Conservation (phyloP, 1,284 basidiomycete genomes). For the Tylopilus orsonianus region DNA sequence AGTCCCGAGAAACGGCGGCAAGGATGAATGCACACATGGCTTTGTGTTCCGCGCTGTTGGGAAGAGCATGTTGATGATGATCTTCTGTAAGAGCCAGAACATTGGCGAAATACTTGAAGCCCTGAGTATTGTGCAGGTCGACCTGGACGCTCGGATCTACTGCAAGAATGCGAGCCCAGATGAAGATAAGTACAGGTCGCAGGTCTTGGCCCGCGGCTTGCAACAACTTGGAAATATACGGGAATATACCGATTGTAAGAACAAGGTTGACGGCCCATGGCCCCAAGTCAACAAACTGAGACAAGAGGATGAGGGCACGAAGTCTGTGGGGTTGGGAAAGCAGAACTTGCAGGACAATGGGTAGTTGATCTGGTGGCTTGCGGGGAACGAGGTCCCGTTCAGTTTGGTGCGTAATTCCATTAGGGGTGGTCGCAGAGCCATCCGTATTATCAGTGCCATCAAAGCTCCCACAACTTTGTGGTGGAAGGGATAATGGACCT, state of each 20-base stretch:
- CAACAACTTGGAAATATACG: slow-evolving; percentile 95
- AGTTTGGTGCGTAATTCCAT: slow-evolving; percentile 14
- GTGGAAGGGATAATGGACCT: slow-evolving; percentile 71
- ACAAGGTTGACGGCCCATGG: slow-evolving; percentile 99
- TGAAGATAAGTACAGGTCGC: slow-evolving; percentile 97
- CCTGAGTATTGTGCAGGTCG: slow-evolving; percentile 84
- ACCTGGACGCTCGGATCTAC: slow-evolving; percentile 93
- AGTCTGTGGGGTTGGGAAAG: slow-evolving; percentile 96
- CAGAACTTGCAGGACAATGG: slow-evolving; percentile 95
- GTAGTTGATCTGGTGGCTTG: slow-evolving; percentile 94
- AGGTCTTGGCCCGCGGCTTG: slow-evolving; percentile 95
- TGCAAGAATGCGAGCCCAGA: slow-evolving; percentile 97
- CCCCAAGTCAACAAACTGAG: slow-evolving; percentile 96
- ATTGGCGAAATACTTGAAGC: slow-evolving; percentile 88
- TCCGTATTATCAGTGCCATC: slow-evolving; percentile 24
- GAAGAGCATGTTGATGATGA: slow-evolving; percentile 53
- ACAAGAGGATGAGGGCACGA: slow-evolving; percentile 93
- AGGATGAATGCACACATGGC: slow-evolving; percentile 99
- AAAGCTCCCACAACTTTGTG: slow-evolving; percentile 37
- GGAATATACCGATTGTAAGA: slow-evolving; percentile 98
- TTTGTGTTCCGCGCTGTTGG: slow-evolving; percentile 94
- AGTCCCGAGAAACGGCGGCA: slow-evolving; percentile 89
- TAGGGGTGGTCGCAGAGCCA: slow-evolving; percentile 3
- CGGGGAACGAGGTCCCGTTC: slow-evolving; percentile 73
- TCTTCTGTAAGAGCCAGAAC: slow-evolving; percentile 72